Conservation (phyloP, 179 eudicot species). For the Vitellaria paradoxa region DNA sequence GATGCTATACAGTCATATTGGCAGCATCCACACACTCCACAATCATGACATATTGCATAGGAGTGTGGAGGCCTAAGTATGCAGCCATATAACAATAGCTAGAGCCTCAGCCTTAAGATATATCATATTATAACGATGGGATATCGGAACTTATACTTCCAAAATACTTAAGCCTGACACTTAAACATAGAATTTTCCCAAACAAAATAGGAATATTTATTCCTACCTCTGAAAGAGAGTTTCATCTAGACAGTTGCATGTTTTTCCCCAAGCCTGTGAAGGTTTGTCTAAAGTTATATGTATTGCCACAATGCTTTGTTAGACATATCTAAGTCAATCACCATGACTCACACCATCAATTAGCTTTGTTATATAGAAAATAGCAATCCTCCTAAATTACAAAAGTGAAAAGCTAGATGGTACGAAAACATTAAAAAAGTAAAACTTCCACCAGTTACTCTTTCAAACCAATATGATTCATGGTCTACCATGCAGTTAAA, state of each 20-base stretch:
- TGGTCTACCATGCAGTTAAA: background rate
- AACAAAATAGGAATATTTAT: background rate
- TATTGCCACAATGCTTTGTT: background rate
- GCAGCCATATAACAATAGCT: background rate
- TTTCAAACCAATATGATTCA: background rate
- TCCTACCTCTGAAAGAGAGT: background rate
- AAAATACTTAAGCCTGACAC: background rate
- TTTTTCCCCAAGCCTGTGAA: background rate
- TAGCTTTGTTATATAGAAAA: too few relatives aligned
- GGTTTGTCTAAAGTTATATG: background rate
- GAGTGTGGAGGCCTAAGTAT: background rate
- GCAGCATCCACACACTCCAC: background rate
- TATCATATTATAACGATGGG: background rate
- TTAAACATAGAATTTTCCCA: background rate
- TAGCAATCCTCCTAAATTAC: background rate
- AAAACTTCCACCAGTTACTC: background rate
- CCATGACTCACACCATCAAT: background rate
- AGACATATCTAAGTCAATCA: background rate
- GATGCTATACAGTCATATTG: background rate
- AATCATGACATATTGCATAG: background rate
- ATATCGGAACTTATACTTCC: background rate
- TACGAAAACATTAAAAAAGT: background rate
- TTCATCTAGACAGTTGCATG: background rate
- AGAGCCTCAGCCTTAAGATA: background rate
- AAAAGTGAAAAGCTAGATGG: background rate